phyloP scores from a whole-genome alignment of 768 basidiomycete genomes.

The Suillus luteus region DNA sequence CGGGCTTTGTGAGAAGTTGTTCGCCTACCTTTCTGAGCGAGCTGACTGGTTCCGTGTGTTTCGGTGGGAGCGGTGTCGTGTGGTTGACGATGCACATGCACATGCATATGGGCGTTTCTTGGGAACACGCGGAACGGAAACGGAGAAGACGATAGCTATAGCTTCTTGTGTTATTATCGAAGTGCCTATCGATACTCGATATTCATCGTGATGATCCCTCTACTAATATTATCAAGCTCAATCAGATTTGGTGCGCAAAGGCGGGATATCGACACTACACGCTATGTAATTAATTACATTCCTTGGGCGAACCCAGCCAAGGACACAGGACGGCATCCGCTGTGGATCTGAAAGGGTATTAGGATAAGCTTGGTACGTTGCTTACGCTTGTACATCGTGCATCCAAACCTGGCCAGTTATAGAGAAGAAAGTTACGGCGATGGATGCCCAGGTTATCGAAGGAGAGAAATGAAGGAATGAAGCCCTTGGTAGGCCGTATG shows the following conservation, averaged over 20 bases:
- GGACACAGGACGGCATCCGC: background rate
- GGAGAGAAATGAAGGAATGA: background rate
- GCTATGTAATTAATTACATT: background rate
- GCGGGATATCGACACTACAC: background rate
- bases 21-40: background rate
- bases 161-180: conserved; percentile 1
- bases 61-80: background rate
- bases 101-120: background rate
- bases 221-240: background rate
- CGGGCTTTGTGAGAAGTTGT: background rate
- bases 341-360: background rate
- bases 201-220: background rate
- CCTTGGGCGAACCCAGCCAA: background rate
- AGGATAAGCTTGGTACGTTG: background rate
- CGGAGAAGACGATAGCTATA: background rate
- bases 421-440: background rate
- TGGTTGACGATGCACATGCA: background rate
- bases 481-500: background rate
- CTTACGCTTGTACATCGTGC: background rate
- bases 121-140: background rate
- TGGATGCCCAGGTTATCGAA: background rate
- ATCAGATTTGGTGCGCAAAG: background rate
- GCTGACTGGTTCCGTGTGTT: background rate
- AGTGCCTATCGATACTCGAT: background rate
- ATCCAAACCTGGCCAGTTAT: background rate